Conservation (phyloP, 2,329 filamentous ascomycete species). For the Exophiala dermatitidis region DNA sequence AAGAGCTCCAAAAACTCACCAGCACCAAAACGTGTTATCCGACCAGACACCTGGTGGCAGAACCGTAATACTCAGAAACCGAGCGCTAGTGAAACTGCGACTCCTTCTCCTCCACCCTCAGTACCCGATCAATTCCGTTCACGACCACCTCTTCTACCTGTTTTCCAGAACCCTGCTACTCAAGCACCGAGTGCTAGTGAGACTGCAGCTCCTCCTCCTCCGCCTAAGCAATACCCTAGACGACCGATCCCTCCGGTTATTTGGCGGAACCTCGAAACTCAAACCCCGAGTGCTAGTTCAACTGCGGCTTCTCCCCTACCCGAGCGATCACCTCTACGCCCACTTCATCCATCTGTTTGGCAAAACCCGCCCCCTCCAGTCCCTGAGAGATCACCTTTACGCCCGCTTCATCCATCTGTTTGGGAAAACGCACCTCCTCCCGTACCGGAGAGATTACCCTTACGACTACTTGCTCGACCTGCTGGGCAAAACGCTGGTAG, state of each 20-base stretch:
- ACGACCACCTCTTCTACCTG: neutral
- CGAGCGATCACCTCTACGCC: constrained; percentile 11
- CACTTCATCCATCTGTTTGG: neutral
- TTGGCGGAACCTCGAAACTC: no score
- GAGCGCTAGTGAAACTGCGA: neutral
- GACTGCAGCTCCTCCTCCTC: constrained; percentile 2
- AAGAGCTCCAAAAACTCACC: neutral
- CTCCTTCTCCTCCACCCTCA: constrained; percentile 4
- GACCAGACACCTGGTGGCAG: constrained; percentile 16
- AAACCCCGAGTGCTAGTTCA: neutral
- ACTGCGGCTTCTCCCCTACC: constrained; percentile 5
- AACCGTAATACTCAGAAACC: neutral
- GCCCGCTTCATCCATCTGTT: no score
- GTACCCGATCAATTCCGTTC: constrained; percentile 3
- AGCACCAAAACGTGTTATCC: constrained; percentile 5
- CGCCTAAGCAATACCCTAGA: constrained; percentile 7
- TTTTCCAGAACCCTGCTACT: no score
- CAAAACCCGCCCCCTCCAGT: no score
- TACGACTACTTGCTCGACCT: neutral
- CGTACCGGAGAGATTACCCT: constrained; percentile 7
- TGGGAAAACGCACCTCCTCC: constrained; percentile 2
- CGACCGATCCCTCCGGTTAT: neutral
- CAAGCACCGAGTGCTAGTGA: neutral
- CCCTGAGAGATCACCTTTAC: no score
- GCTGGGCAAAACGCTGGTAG: neutral